Conservation (phyloP, 106 monocot genomes). For the Dendrobium chrysotoxum region DNA sequence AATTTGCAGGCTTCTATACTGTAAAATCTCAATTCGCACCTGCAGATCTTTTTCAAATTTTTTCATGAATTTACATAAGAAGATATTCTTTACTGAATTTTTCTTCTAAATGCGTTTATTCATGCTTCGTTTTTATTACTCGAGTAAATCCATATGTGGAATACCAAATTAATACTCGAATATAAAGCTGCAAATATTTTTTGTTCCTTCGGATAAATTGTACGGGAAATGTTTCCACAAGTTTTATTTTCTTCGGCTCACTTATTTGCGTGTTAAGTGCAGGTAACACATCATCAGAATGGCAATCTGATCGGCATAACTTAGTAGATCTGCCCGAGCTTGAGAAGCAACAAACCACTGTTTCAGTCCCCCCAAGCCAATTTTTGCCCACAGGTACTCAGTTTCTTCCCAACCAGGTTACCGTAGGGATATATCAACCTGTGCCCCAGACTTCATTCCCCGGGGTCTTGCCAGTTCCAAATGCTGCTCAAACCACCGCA, state of each 20-base stretch:
- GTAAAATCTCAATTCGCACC: not conserved
- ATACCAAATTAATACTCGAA: not conserved
- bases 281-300: constrained; percentile 21
- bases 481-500: constrained; percentile 17
- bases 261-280: constrained; percentile 1
- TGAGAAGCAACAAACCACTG: constrained; percentile 18
- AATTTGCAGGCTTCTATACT: too few relatives aligned
- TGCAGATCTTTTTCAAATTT: not conserved
- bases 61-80: not conserved
- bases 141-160: not conserved
- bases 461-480: constrained; percentile 22
- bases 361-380: constrained; percentile 20
- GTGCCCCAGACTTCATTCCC: constrained; percentile 28
- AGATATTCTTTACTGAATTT: too few relatives aligned
- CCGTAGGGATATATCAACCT: constrained; percentile 30
- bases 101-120: not conserved
- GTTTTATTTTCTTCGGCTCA: not conserved
- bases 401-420: constrained; percentile 23
- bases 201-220: not conserved
- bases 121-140: not conserved
- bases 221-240: not conserved
- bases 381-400: constrained; percentile 18
- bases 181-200: not conserved
- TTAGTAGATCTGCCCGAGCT: constrained; percentile 15
- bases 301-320: constrained; percentile 28